Evolutionary conservation across 345 rosid genomes (phyloP), one percentile per base, ranked within the genome.

Genomic region (Hibiscus syriacus): DNA sequence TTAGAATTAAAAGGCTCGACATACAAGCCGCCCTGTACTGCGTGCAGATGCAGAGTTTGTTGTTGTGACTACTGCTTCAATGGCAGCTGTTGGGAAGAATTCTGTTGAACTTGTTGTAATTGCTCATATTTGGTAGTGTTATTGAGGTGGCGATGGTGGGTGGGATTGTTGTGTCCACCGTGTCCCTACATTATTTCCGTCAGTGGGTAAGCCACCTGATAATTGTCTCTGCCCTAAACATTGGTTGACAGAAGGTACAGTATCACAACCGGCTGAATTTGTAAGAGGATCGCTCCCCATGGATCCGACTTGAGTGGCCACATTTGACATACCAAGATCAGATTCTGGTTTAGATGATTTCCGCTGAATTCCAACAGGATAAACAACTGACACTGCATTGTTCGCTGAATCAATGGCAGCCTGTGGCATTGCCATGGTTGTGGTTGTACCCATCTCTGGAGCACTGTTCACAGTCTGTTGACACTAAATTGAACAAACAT

Each of bases 41-140:
- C 76, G 69, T 79, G 90, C 78, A 81, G 79, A 71, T 84, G 89
- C 70, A 79, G 87, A 55, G 72, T 76, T 70, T 84, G 86, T 76
- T 80, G 87, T 76, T 72, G 86, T 62, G 83, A 68, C 67, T 72
- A 85, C 58, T 78, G 84, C 73, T 69, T 80, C n/a, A 26, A 63
- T 3, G 81, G 78, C 77, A 66, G 74, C 38, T 66, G 77, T 36
- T 74, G 70, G 13, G 78, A 67, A 19, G 73, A 62, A 25, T 75
- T 76, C 55, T 73, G 79, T 60, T 67, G 80, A 68, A 73, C 73
- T n/a, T n/a, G n/a, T n/a, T n/a, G n/a, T n/a, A n/a, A n/a, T n/a
- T n/a, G n/a, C n/a, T n/a, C n/a, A n/a, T 8, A 11, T 6, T 70
- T 82, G 85, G 53, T 77, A 79, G 36, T 74, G 84, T 48, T 81